Evolutionary conservation across 192 early-diverging fungal genomes (phyloP).

Genomic region (Pecoramyces ruminantium): DNA sequence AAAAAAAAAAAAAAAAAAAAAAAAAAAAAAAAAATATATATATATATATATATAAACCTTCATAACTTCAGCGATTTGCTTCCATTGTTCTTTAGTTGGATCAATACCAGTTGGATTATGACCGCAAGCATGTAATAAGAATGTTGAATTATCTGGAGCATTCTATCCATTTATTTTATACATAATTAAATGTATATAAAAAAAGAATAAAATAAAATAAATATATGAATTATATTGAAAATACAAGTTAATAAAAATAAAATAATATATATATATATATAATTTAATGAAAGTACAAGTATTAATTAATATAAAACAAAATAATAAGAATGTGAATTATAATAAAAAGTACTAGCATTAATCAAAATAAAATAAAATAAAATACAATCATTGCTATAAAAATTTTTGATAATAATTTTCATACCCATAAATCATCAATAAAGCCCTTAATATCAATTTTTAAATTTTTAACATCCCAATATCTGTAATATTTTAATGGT

Average conservation of each 20-base stretch:
- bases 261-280: too few species aligned
- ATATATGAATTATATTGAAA: not conserved
- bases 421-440: conserved; percentile 33
- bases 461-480: conserved; percentile 66
- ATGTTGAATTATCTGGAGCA: conserved; percentile 70
- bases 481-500: conserved; percentile 60
- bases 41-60: not conserved
- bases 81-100: conserved; percentile 84
- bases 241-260: too few species aligned
- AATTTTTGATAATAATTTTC: not conserved
- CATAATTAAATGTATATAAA: conserved; percentile 8
- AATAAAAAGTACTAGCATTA: not conserved
- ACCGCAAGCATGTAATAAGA: conserved; percentile 94
- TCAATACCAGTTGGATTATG: conserved; percentile 99
- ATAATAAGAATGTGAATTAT: not conserved
- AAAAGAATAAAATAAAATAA: conserved; percentile 66
- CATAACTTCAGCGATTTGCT: conserved; percentile 51
- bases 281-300: too few species aligned
- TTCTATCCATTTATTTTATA: conserved; percentile 13
- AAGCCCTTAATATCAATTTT: conserved; percentile 66
- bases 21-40: too few species aligned
- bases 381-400: too few species aligned
- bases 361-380: too few species aligned
- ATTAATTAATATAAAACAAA: too few species aligned
- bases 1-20: too few species aligned